These are phyloP conservation scores for Komagataella phaffii DNA, from an alignment of 805 yeast genomes.

Conservation along the genomic window DNA sequence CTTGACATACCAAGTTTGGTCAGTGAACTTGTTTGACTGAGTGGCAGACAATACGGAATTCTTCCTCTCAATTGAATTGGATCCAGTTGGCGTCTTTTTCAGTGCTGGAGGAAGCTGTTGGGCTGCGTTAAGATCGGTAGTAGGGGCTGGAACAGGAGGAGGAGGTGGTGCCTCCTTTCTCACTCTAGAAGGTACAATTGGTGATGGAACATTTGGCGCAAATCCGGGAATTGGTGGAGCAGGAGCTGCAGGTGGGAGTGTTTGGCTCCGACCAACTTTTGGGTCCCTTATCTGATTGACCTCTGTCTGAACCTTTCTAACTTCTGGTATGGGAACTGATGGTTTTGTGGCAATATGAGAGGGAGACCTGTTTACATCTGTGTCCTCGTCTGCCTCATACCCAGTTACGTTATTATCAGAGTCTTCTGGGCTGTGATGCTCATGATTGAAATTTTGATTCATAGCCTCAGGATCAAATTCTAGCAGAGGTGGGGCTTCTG, in stretches of 20 bases:
- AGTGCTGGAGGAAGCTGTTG: slow-evolving; percentile 2
- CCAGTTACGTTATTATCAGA: slow-evolving; percentile 34
- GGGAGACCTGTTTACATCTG: slow-evolving; percentile 12
- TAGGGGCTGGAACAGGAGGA: slow-evolving; percentile 7
- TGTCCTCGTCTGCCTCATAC: slow-evolving; percentile 59
- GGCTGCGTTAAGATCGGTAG: slow-evolving; percentile 4
- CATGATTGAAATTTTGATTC: not conserved
- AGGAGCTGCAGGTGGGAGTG: slow-evolving; percentile 10
- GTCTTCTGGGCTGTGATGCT: slow-evolving; percentile 1
- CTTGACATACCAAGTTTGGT: slow-evolving; percentile 55
- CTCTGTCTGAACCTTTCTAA: not conserved
- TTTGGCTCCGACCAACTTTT: slow-evolving; percentile 1
- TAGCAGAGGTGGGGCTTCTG: not conserved
- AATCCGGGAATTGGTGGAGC: slow-evolving; percentile 9
- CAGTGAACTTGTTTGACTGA: slow-evolving; percentile 1
- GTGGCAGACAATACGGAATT: slow-evolving; percentile 2
- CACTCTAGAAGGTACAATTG: not conserved
- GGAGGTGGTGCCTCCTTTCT: slow-evolving; percentile 8
- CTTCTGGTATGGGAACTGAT: slow-evolving; percentile 1
- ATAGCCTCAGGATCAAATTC: not conserved
- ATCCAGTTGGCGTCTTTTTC: slow-evolving; percentile 9
- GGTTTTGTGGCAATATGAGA: slow-evolving; percentile 1
- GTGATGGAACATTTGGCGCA: slow-evolving; percentile 4
- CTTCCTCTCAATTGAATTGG: slow-evolving; percentile 3
- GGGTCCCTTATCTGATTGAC: not conserved